Evolutionary conservation across 2,329 filamentous ascomycete species (phyloP), one percentile per base, ranked within the genome.

Genomic region (Aspergillus fructus): DNA sequence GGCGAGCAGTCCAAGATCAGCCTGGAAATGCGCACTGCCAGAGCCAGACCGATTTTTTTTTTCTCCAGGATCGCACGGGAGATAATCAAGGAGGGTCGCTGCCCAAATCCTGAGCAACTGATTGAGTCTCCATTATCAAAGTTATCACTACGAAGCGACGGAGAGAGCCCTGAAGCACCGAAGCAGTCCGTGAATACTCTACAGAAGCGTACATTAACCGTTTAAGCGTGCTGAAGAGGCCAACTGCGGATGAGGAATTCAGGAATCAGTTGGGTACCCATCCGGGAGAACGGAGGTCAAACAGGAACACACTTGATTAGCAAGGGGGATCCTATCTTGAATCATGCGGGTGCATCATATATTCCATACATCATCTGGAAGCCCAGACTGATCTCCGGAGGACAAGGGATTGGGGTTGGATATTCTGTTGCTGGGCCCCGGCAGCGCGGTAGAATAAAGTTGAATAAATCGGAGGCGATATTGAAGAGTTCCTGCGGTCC

Each of bases 11-110:
- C 24, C 45, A 47, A 47, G 24, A 47, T 34, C 45, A 33, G 30
- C 46, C 43, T 46, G 19, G 46, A 21, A 13, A 41, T 43, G 21
- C 39, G 34, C 27, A 30, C 8, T 30, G 27, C 27, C 24, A 12
- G 33, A 34, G 33, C 19, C 49, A 42, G 49, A 51, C 53, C 54
- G 57, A 49, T 50, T 21, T 50, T 55, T 51, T 50, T 21, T 50
- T 55, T 49, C 54, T 41, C 55, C 52, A 55, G 56, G 37, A 33
- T 34, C 23, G 34, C 45, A 37, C 45, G 19, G 50, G 33, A 53
- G 21, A 48, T 43, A 51, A 53, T 58, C 55, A 53, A 40, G 47
- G 48, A 53, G 23, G 51, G 53, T 63, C 55, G 59, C 45, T 65
- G 56, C 63, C 62, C 62, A 64, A 64, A 52, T 56, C 34, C 34